Percentiles rank a stretch among this genome's conserved stretches.
Conservation (phyloP, 164 flowering plant genomes). For the Piper betle region DNA sequence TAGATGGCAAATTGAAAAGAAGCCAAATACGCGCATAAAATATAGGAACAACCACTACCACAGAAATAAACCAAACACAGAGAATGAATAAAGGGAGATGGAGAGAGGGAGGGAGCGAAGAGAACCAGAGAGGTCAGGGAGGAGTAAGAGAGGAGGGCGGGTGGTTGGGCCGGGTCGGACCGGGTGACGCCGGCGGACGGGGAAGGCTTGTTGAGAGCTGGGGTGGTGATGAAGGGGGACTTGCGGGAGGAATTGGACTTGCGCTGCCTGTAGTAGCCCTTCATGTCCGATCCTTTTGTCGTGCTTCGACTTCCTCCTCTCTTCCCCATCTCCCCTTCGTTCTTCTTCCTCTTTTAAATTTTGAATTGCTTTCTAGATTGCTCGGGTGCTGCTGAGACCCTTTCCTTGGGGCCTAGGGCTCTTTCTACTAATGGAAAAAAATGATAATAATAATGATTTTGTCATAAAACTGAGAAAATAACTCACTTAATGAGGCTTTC, state of each 20-base stretch:
- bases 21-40: too few species aligned
- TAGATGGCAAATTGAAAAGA: background rate
- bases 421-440: too few species aligned
- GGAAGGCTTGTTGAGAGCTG: background rate
- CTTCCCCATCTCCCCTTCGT: background rate
- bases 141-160: conserved; percentile 39
- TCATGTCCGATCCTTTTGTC: conserved; percentile 38
- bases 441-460: too few species aligned
- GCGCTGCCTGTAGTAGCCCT: conserved; percentile 59
- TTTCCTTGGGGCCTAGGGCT: too few species aligned
- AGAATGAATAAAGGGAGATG: too few species aligned
- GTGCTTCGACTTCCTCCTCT: conserved; percentile 2
- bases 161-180: conserved; percentile 33
- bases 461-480: too few species aligned
- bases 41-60: too few species aligned
- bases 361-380: background rate
- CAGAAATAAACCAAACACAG: background rate
- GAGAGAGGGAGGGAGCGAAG: conserved; percentile 2
- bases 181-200: conserved; percentile 16
- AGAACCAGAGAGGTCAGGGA: conserved; percentile 40
- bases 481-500: too few species aligned
- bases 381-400: too few species aligned
- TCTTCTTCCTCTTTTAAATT: conserved; percentile 11
- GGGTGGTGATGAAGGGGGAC: background rate
- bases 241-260: conserved; percentile 28